A percentile compares a stretch with the other conserved stretches of the same genome.
Evolutionary conservation across 2,329 filamentous ascomycete genomes (phyloP).

Genomic region (Nigrograna mackinnonii): DNA sequence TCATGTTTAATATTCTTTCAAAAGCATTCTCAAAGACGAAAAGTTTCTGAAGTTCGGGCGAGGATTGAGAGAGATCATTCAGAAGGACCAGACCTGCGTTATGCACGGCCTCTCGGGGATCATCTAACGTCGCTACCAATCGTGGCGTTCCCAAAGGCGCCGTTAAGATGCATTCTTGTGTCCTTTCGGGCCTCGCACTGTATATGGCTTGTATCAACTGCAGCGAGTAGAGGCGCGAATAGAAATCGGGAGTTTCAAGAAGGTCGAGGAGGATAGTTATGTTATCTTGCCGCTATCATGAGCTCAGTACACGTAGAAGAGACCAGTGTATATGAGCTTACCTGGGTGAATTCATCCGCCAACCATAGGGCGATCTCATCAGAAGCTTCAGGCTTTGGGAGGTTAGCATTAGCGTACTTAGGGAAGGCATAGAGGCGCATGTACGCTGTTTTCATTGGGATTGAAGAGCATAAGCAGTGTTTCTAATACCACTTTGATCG

Average conservation of each 20-base stretch:
- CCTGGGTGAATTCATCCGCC: slow-evolving; percentile 96
- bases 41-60: slow-evolving; percentile 88
- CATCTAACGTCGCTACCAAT: slow-evolving; percentile 81
- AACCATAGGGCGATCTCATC: slow-evolving; percentile 96
- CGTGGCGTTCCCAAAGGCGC: slow-evolving; percentile 87
- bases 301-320: slow-evolving; percentile 51
- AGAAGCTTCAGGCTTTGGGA: slow-evolving; percentile 83
- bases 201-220: slow-evolving; percentile 88
- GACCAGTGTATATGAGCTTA: slow-evolving; percentile 40
- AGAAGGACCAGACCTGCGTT: slow-evolving; percentile 88
- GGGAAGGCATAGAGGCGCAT: slow-evolving; percentile 28
- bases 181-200: slow-evolving; percentile 82
- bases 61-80: slow-evolving; percentile 84
- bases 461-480: slow-evolving; percentile 92
- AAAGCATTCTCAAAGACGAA: slow-evolving; percentile 96
- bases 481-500: slow-evolving; percentile 91
- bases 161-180: slow-evolving; percentile 90
- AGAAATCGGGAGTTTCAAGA: slow-evolving; percentile 84
- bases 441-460: slow-evolving; percentile 63
- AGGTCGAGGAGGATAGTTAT: slow-evolving; percentile 89
- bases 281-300: slow-evolving; percentile 83
- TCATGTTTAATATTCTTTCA: slow-evolving; percentile 80
- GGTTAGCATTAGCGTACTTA: slow-evolving; percentile 3
- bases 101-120: slow-evolving; percentile 81
- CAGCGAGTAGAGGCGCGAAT: slow-evolving; percentile 86